Evolutionary conservation across 345 rosid genomes (phyloP), one percentile per base, ranked within the genome.

Genomic region (Gynandropsis gynandra): DNA sequence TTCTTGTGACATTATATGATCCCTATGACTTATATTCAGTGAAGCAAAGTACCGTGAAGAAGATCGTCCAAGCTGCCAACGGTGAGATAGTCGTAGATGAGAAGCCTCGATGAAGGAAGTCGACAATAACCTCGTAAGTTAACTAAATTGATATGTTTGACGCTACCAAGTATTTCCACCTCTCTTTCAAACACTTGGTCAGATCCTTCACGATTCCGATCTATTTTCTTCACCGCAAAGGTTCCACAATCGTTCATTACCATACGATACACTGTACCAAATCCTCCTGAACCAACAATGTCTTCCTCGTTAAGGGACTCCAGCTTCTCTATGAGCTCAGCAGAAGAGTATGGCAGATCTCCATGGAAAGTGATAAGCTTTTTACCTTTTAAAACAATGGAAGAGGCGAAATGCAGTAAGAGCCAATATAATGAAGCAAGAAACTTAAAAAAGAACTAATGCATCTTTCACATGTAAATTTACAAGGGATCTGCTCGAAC

Each of bases 211-310:
- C 92, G 76, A 50, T 79, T 70, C 41, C 92, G 72, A 51, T 90
- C 98, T 64, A 90, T 78, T 61, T 83, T 77, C 63, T 90, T 90
- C 44, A 90, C 98, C 47, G 98, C 98, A 82, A 87, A 90, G 14
- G 95, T 87, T 59, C 95, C 96, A 68, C 92, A 83, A 70, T 90
- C 95, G 48, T 87, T 90, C 98, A 87, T 90, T 44, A 90, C 96
- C 98, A 90, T 90, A 16, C 98, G 74, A 56, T 84, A 90, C 4
- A 90, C 98, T 9, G 83, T 90, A 46, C 98, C 98, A 67, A 78
- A 90, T 11, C 98, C 98, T 61, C 98, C 96, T 0, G 98, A 84
- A 13, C 98, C 98, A 5, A 90, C 98, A 37, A 84, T 70, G 76
- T 90, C 95, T 69, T 90, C 92, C 56, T 84, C 89, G 27, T 90